Base-by-base conservation (phyloP, 1,139 yeast genomes). In the Pneumocystis wakefieldiae region DNA sequence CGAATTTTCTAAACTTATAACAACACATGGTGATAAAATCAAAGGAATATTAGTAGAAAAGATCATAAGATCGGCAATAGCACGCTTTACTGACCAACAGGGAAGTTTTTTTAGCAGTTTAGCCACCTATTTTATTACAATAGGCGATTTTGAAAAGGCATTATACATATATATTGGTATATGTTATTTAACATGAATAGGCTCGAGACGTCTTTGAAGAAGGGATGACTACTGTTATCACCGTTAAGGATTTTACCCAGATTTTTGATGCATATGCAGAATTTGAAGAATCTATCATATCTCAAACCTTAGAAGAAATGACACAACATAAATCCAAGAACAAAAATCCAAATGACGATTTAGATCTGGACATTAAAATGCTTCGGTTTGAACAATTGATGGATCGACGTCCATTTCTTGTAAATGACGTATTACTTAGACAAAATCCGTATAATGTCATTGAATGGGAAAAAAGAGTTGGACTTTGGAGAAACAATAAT, bases 391-490 rank as follows among this genome's bases (percentile, higher is more conserved):
- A 86, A 67, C 73, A 74, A 28, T 73, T 89, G 39, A 73, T 87
- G 67, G 77, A 80, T 29, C 71, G 80, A 8, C 77, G 95, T 66
- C 77, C 81, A 1, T 72, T 85, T 39, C 71, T 84, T 61, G 70
- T 87, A 7, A 87, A 81, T 69, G 92, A 87, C 69, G 82, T 89
- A 62, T 75, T 81, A 67, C 71, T 90, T 15, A 79, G 87, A 59
- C 86, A 83, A 67, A 81, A 86, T 68, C 75, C 80, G 1, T 81
- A 87, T 68, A 80, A 82, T 67, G 80, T 87, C 5, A 80, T 79
- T 57, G 80, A 79, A 64, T 90, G 97, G 97, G 74, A 83, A 61
- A 81, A 81, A 62, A 77, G 94, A 64, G 77, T 82, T 1, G 76
- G 76, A 0, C 68, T 85, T 1, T 78, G 75, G 74, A 74, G 66